Base-by-base conservation (phyloP, 140 eudicot species). In the Bidens hawaiensis region DNA sequence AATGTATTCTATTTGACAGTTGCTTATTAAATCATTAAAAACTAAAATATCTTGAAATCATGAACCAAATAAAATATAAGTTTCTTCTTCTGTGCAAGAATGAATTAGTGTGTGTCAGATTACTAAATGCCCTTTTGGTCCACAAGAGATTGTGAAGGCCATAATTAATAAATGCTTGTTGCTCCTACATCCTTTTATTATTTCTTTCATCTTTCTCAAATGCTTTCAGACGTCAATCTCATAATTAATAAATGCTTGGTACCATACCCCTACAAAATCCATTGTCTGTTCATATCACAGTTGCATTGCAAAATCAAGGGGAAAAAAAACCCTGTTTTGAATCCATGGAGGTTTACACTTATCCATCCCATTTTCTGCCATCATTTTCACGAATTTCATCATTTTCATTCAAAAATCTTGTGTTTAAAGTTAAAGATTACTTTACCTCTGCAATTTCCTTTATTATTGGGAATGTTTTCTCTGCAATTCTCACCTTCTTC, bases 401-500 rank as follows among this genome's bases (percentile, higher is more conserved):
- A 0, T 47, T 74, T 72, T 75, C 86, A 6, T 12, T 75, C 5
- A 65, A 64, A n/a, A 75, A 75, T 75, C 24, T 84, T 41, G 78
- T 70, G 18, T 64, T 73, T n/a, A 84, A 62, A 75, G 83, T 80
- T 68, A 80, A 75, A 74, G 78, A 76, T 15, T 79, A 66, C 75
- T 34, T 79, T 30, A 66, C 73, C 63, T 81, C 66, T 42, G 83
- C 91, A 1, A 62, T 87, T 31, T 90, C 96, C 43, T 72, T 84
- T 2, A 69, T 87, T 24, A 45, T 90, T 60, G 96, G 97, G 68
- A 86, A 78, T 70, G 76, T 87, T 13, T 71, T 90, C 72, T 86
- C 97, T 16, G 96, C 94, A 19, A 75, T 90, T 67, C 68, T 90
- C 81, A 81, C 96, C 63, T 87, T 86, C 71, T 90, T 85, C 82